Conservation (phyloP, 176 grass and related monocot species). For the Guadua angustifolia region DNA sequence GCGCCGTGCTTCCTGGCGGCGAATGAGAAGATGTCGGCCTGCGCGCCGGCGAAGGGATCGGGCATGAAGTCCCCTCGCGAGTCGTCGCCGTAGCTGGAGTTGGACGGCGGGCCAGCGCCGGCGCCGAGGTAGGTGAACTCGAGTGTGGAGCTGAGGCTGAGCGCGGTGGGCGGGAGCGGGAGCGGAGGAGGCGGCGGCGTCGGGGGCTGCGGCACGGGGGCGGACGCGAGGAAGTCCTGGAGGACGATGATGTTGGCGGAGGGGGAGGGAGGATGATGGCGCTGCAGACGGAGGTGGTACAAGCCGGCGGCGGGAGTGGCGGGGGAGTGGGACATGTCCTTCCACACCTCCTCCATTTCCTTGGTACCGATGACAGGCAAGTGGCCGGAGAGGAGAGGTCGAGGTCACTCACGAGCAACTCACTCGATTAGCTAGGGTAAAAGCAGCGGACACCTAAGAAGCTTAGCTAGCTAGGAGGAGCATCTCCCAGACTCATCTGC, state of each 20-base stretch:
- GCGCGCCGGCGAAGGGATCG: background rate
- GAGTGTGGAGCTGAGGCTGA: slow-evolving; percentile 36
- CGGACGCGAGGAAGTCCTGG: background rate
- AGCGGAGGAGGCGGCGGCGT: too few relatives aligned
- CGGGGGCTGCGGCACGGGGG: background rate
- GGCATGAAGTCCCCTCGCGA: background rate
- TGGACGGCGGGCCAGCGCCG: background rate
- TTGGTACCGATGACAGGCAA: too few relatives aligned
- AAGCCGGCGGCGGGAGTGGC: background rate
- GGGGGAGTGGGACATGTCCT: slow-evolving; percentile 26
- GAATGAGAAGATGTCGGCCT: background rate
- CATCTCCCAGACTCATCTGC: too few relatives aligned
- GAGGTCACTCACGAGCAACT: too few relatives aligned
- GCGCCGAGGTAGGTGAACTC: slow-evolving; percentile 40
- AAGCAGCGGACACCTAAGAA: too few relatives aligned
- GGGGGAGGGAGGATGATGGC: background rate
- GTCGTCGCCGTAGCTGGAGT: slow-evolving; percentile 23
- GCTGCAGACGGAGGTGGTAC: background rate
- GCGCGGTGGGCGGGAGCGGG: slow-evolving; percentile 19
- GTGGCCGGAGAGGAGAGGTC: too few relatives aligned
- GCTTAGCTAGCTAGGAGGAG: too few relatives aligned
- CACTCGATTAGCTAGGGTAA: too few relatives aligned
- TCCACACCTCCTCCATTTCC: slow-evolving; percentile 44
- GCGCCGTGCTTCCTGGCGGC: background rate
- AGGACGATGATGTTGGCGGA: background rate